Evolutionary conservation across 768 basidiomycete genomes (phyloP), one percentile per base, ranked within the genome.

Genomic region (Psilocybe tampanensis): DNA sequence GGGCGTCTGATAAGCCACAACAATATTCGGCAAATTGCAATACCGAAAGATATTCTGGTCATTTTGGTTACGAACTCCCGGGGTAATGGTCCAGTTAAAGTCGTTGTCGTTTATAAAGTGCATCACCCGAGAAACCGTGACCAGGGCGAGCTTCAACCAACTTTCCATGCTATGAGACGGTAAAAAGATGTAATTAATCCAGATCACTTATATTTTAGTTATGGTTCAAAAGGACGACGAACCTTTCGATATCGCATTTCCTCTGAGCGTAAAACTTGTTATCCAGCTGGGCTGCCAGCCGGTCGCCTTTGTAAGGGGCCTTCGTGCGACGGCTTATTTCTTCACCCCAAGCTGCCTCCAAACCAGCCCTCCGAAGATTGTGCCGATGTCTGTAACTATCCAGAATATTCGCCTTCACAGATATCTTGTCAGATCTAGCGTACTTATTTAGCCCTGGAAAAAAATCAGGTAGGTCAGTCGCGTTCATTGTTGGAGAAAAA

Each of bases 1-100:
- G 6, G 84, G 83, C 2, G 85, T 81, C 64, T 86, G 85, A 60
- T 82, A 81, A n/a, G 79, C 84, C 41, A 87, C 66, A 3, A 84
- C 66, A 18, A 86, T 70, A 43, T 29, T 29, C 29, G 29, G 29
- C 29, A 29, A 9, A 5, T 9, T 29, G 29, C 4, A 41, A 56
- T 65, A 60, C 26, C 59, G 64, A 44, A 68, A 68, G 15, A 58
- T 47, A 47, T 48, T 18, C 13, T 34, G 15, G 26, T 33, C 17
- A 8, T n/a, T 13, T 6, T 29, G 2, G 8, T 39, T 39, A 13
- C 15, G 36, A 3, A 3, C 7, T 39, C 26, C 47, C 7, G 11
- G 15, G 13, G 18, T 12, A 33, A 48, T n/a, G 5, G 1, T 18
- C 47, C 47, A 48, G 9, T 33, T 15, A 2, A 23, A 12, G 2